A percentile compares a stretch with the other conserved stretches of the same genome.
These are phyloP conservation scores for Hericium rajendrae DNA, from an alignment of 768 basidiomycete species.

Conservation along the genomic window DNA sequence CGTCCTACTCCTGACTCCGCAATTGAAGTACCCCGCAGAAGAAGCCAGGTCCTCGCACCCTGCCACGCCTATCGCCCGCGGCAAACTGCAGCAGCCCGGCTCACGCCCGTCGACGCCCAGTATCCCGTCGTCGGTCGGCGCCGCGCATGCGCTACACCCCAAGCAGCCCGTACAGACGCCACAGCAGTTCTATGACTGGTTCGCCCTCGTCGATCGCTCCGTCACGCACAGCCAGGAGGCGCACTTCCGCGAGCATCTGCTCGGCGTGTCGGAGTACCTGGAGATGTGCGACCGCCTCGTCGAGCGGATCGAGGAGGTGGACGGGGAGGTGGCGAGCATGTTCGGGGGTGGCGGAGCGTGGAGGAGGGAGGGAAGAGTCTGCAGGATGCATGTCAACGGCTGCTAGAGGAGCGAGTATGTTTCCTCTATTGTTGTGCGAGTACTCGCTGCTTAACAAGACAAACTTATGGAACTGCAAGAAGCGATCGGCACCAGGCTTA, in stretches of 20 bases:
- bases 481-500: conserved; percentile 68
- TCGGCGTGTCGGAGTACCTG: conserved; percentile 65
- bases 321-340: conserved; percentile 71
- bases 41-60: conserved; percentile 35
- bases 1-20: neutral
- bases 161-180: conserved; percentile 76
- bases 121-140: conserved; percentile 1
- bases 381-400: conserved; percentile 82
- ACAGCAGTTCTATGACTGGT: conserved; percentile 98
- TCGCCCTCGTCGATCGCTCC: conserved; percentile 77
- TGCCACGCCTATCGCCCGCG: conserved; percentile 31
- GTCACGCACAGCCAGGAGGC: conserved; percentile 92
- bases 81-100: conserved; percentile 10
- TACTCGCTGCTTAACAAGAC: conserved; percentile 39
- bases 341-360: conserved; percentile 74
- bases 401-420: conserved; percentile 83
- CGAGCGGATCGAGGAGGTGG: conserved; percentile 63
- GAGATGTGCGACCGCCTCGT: conserved; percentile 68
- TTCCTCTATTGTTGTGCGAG: neutral
- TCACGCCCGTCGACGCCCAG: conserved; percentile 21
- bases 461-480: conserved; percentile 68
- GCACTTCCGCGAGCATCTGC: conserved; percentile 80
- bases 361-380: conserved; percentile 89
- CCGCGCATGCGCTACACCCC: conserved; percentile 55
- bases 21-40: conserved; percentile 28